Evolutionary conservation across 176 grass and related monocot genomes (phyloP).

Genomic region (Aechmea fasciata): DNA sequence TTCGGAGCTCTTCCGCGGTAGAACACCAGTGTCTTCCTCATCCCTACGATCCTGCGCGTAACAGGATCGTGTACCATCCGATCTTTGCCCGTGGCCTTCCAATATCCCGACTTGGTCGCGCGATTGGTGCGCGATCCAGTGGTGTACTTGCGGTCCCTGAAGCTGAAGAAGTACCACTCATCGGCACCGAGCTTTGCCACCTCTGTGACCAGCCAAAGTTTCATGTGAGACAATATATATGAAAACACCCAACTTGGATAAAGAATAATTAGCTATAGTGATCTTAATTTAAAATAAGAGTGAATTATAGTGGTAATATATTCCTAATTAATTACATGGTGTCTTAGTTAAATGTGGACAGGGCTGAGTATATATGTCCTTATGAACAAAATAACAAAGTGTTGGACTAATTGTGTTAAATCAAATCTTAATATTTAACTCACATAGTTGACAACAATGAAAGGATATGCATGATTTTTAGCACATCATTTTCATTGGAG

Average conservation of each 20-base stretch:
- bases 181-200: constrained; percentile 3
- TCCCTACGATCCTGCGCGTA: background rate
- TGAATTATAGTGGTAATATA: too few species aligned
- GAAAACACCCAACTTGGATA: too few species aligned
- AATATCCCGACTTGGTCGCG: constrained; percentile 5
- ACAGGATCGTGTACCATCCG: background rate
- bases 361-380: background rate
- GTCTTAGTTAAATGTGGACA: background rate
- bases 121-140: constrained; percentile 6
- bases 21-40: constrained; percentile 13
- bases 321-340: background rate
- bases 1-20: constrained; percentile 4
- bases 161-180: constrained; percentile 12
- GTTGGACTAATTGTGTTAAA: background rate
- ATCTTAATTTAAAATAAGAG: too few species aligned
- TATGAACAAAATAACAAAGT: background rate
- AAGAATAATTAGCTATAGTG: too few species aligned
- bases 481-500: too few species aligned
- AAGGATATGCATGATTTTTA: too few species aligned
- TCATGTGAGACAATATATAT: too few species aligned
- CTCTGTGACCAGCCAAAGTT: background rate
- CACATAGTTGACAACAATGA: too few species aligned
- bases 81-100: constrained; percentile 8
- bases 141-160: constrained; percentile 8
- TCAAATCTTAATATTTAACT: too few species aligned